Evolutionary conservation across 2,329 filamentous ascomycete species (phyloP), one percentile per base, ranked within the genome.

Genomic region (Verticillium zaregamsianum): DNA sequence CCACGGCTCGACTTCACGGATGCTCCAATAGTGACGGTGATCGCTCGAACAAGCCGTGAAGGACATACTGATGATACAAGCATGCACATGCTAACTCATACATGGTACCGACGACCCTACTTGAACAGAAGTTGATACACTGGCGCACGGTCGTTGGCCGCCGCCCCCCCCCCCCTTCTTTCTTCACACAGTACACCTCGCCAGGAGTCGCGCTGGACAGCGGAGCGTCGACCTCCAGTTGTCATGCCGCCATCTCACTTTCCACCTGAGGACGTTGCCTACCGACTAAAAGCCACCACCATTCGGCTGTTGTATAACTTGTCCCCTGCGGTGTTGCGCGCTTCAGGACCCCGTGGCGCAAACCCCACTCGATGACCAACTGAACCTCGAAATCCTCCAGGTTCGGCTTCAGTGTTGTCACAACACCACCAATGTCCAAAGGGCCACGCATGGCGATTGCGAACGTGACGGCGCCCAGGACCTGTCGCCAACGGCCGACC

Each of bases 281-380:
- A n/a, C 79, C 82, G 1, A 83, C 77, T 25, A 82, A 79, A 59
- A 88, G 71, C 85, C 87, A 90, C 88, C 88, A 91, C 87, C 86
- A 90, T 71, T 89, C 86, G 28, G 76, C 77, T 3, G 84, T 80
- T 6, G 73, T 79, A 59, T 78, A 80, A 0, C 76, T 81, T 58
- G 74, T 70, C 56, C 73, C 76, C 56, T 68, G 68, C 20, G 77
- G n/a, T 12, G 25, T 71, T 39, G 79, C 73, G 59, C 74, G 72
- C 61, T 74, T 73, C 9, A 88, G 68, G 1, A 89, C 68, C 0
- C 85, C 87, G 2, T 83, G 76, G 25, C 75, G 66, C 63, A 77
- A 77, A 4, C 84, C 82, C 89, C 88, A 91, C 5, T 80, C 74
- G 59, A 88, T 69, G 8, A 89, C 77, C 59, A 87, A 66, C 63